phyloP scores from a whole-genome alignment of 2,329 filamentous ascomycete genomes.

The Sclerotinia nivalis region DNA sequence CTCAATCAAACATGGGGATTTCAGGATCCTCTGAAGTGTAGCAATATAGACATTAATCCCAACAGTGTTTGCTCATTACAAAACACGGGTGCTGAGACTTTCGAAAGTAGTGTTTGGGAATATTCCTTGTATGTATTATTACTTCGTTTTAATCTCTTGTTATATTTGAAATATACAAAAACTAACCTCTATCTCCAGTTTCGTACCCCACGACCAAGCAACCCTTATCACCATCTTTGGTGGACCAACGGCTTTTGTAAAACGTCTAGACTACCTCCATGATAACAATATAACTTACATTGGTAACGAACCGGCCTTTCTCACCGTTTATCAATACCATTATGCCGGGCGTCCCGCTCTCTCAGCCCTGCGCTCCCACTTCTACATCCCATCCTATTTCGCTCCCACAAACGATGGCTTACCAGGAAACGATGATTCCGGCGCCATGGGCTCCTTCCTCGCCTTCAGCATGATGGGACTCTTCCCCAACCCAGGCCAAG shows the following conservation, averaged over 20 bases:
- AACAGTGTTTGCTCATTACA: conserved; percentile 37
- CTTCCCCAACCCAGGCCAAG: conserved; percentile 68
- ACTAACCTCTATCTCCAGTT: conserved; percentile 27
- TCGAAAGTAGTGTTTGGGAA: conserved; percentile 72
- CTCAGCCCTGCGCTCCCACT: conserved; percentile 55
- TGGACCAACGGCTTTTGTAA: conserved; percentile 57
- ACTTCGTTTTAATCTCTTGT: background rate
- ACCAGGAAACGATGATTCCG: conserved; percentile 70
- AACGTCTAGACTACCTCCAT: conserved; percentile 65
- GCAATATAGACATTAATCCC: conserved; percentile 41
- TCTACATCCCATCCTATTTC: conserved; percentile 66
- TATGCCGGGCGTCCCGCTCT: conserved; percentile 58
- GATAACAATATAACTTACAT: conserved; percentile 63
- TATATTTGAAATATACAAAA: background rate
- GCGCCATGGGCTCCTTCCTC: conserved; percentile 54
- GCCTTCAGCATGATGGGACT: conserved; percentile 45
- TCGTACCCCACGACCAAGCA: conserved; percentile 54
- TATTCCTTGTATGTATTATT: conserved; percentile 48
- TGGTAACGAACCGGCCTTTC: conserved; percentile 64
- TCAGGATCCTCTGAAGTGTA: conserved; percentile 67
- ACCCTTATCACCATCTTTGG: conserved; percentile 60
- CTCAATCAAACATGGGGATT: conserved; percentile 67
- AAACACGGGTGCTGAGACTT: conserved; percentile 56
- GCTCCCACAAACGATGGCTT: conserved; percentile 59
- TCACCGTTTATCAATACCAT: conserved; percentile 69